phyloP scores from a whole-genome alignment of 768 basidiomycete genomes.

The Hericium rajendrae region DNA sequence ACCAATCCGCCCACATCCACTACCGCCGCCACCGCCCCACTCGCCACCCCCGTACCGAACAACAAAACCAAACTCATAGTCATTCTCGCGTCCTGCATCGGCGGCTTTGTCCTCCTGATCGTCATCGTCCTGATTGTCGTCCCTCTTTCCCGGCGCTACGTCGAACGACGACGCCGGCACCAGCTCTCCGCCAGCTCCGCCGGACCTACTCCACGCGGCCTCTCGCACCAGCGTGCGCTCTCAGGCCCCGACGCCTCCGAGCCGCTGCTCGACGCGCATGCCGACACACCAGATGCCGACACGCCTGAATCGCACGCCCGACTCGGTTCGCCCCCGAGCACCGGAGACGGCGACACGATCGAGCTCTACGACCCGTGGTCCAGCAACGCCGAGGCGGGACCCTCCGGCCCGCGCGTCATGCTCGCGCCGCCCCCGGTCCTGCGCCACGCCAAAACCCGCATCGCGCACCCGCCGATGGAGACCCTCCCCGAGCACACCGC shows the following conservation, averaged over 20 bases:
- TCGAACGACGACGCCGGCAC: background rate
- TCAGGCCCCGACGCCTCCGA: conserved; percentile 10
- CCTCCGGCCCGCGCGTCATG: background rate
- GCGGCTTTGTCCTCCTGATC: conserved; percentile 8
- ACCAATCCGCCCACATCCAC: background rate
- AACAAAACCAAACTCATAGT: conserved; percentile 7
- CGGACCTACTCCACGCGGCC: conserved; percentile 1
- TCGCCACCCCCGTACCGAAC: background rate
- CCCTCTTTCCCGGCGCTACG: conserved; percentile 5
- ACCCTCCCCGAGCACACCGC: conserved; percentile 9
- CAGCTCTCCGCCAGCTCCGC: background rate
- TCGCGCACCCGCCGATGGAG: conserved; percentile 9
- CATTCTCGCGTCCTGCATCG: conserved; percentile 9
- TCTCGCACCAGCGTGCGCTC: conserved; percentile 3
- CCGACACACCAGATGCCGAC: background rate
- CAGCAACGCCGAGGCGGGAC: background rate
- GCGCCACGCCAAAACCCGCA: conserved; percentile 8
- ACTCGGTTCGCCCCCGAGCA: background rate
- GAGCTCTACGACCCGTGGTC: background rate
- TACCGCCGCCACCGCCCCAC: background rate
- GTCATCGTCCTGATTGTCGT: conserved; percentile 9
- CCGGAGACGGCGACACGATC: background rate
- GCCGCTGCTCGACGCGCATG: conserved; percentile 6
- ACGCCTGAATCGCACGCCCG: background rate
- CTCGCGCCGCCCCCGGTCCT: conserved; percentile 3